Base-by-base conservation (phyloP, 192 early-diverging fungal species). In the Linnemannia elongata region DNA sequence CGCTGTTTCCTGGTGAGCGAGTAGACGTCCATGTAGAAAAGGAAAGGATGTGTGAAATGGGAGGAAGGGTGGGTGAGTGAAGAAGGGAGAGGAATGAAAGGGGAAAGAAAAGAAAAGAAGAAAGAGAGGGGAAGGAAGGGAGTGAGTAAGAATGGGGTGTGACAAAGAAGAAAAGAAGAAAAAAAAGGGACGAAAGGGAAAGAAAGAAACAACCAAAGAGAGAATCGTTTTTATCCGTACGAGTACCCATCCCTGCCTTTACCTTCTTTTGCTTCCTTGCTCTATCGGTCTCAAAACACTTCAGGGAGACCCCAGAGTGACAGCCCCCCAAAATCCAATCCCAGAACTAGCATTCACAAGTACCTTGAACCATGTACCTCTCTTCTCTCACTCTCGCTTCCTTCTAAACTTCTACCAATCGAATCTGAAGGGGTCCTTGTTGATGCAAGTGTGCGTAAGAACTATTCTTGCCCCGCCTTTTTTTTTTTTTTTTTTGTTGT, bases 1-100 rank as follows among this genome's bases (percentile, higher is more conserved):
- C 85, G 79, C 69, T 87, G 85, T 66, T 87, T 87, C 72, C 78
- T 87, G 35, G 85, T 87, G 27, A 87, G 76, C 30, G 79, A 74
- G 60, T 87, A 87, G 18, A 87, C 76, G 76, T 87, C 85, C 85
- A 87, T 87, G 80, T 76, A 72, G 45, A 54, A 41, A 63, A n/a
- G 20, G 38, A 9, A 49, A 54, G 66, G 33, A 30, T 12, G 69
- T 18, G 49, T 79, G 78, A n/a, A 63, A 38, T 63, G 39, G 22
- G 68, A 69, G 63, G 42, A 27, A n/a, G 69, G n/a, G 70, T 36
- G 15, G 73, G 17, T 71, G 54, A 42, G 33, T 38, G 13, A 45
- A 36, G 30, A 27, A 35, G 55, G 68, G 44, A 68, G 44, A 68
- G 44, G 52, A 68, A 57, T 55, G 27, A 54, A 69, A 70, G 30